Evolutionary conservation across 345 rosid species (phyloP).

Genomic region (Salix dunnii): DNA sequence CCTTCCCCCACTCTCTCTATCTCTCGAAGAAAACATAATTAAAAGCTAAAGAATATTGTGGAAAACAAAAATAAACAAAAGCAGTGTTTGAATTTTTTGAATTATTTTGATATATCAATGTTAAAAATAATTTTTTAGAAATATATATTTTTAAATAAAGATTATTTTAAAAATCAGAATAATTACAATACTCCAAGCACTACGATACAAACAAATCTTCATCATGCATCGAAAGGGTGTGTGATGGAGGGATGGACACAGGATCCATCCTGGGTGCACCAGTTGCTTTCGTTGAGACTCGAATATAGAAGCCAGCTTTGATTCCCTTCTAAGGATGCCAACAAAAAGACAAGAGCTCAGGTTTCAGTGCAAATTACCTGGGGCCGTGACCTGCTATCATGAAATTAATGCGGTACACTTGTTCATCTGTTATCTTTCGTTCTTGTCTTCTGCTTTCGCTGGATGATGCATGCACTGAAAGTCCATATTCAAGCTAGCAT

Average conservation of each 20-base stretch:
- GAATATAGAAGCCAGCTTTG: background rate
- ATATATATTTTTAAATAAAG: no score
- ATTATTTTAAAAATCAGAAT: no score
- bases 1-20: background rate
- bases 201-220: constrained; percentile 23
- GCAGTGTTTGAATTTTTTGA: constrained; percentile 5
- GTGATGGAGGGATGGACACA: background rate
- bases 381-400: constrained; percentile 23
- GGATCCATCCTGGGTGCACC: constrained; percentile 3
- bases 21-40: background rate
- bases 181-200: no score
- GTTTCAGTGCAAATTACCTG: constrained; percentile 30
- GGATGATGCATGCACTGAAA: background rate
- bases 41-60: constrained; percentile 6
- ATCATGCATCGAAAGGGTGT: constrained; percentile 11
- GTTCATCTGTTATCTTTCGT: constrained; percentile 7
- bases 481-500: background rate
- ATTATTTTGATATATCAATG: no score
- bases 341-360: constrained; percentile 41
- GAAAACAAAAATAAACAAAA: constrained; percentile 28
- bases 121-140: no score
- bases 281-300: background rate
- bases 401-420: constrained; percentile 23
- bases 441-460: constrained; percentile 4
- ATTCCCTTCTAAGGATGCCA: constrained; percentile 21